Percentiles rank a stretch among this genome's conserved stretches.
These are phyloP conservation scores for Fusarium pseudocircinatum DNA, from an alignment of 2,329 filamentous ascomycete species.

Conservation along the genomic window DNA sequence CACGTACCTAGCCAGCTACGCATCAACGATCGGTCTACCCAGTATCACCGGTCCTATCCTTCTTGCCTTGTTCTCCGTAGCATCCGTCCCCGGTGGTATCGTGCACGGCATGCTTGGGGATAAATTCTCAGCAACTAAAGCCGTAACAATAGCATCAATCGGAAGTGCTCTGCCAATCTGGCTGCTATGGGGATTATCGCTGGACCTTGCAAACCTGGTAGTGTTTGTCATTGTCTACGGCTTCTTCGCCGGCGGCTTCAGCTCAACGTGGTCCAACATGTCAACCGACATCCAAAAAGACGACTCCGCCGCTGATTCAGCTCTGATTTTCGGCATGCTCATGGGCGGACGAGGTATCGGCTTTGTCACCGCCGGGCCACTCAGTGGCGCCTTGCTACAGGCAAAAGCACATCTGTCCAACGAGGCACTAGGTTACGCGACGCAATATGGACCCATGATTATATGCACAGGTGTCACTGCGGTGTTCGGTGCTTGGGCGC, in stretches of 20 bases:
- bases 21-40: conserved; percentile 56
- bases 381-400: conserved; percentile 44
- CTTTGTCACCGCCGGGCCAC: conserved; percentile 41
- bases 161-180: conserved; percentile 66
- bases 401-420: conserved; percentile 28
- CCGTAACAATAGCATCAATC: conserved; percentile 64
- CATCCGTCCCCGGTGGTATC: conserved; percentile 65
- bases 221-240: conserved; percentile 70
- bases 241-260: conserved; percentile 71
- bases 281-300: conserved; percentile 52
- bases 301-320: conserved; percentile 40
- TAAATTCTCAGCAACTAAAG: conserved; percentile 57
- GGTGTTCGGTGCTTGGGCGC: conserved; percentile 45
- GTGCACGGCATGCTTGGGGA: conserved; percentile 66
- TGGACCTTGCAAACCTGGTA: conserved; percentile 61
- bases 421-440: conserved; percentile 45
- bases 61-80: conserved; percentile 65
- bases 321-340: conserved; percentile 46
- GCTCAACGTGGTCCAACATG: conserved; percentile 67
- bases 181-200: conserved; percentile 67
- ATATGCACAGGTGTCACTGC: conserved; percentile 46
- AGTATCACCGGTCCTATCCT: conserved; percentile 61
- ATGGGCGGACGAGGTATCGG: conserved; percentile 45
- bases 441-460: conserved; percentile 47
- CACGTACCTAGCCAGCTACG: conserved; percentile 66